Evolutionary conservation across 2,329 filamentous ascomycete species (phyloP).

Genomic region (Tolypocladium cylindrosporum): DNA sequence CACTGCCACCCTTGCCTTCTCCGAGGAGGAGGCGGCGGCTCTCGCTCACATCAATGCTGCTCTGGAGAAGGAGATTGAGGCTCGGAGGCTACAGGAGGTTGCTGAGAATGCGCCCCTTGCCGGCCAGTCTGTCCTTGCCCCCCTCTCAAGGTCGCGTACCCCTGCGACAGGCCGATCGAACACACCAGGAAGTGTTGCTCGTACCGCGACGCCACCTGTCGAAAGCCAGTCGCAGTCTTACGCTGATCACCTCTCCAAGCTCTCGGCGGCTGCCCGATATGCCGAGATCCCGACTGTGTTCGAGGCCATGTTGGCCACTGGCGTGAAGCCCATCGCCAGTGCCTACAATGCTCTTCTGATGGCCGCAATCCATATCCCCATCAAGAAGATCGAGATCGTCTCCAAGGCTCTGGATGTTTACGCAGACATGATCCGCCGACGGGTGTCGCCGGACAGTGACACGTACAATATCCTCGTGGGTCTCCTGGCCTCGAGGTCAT

Average conservation of each 20-base stretch:
- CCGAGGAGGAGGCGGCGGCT: constrained; percentile 43
- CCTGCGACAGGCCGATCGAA: constrained; percentile 29
- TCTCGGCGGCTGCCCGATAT: constrained; percentile 65
- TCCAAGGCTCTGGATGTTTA: constrained; percentile 92
- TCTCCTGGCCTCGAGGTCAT: constrained; percentile 67
- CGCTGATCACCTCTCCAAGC: constrained; percentile 66
- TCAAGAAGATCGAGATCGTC: constrained; percentile 71
- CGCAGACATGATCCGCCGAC: constrained; percentile 86
- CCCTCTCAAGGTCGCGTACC: constrained; percentile 28
- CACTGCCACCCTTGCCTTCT: constrained; percentile 21
- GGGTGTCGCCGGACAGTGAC: constrained; percentile 68
- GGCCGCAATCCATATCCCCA: constrained; percentile 74
- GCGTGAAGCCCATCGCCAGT: constrained; percentile 67
- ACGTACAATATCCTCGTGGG: constrained; percentile 86
- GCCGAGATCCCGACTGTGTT: constrained; percentile 85
- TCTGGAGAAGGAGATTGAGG: constrained; percentile 67
- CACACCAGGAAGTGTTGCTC: constrained; percentile 37
- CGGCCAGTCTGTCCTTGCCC: constrained; percentile 26
- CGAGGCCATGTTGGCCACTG: constrained; percentile 76
- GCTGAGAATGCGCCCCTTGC: constrained; percentile 29
- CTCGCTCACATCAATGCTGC: constrained; percentile 79
- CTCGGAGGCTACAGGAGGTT: constrained; percentile 33
- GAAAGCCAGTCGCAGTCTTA: constrained; percentile 60
- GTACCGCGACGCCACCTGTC: constrained; percentile 49
- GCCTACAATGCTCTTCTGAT: constrained; percentile 89